Base-by-base conservation (phyloP, 2,329 filamentous ascomycete genomes). In the Raffaelea ambrosiae region DNA sequence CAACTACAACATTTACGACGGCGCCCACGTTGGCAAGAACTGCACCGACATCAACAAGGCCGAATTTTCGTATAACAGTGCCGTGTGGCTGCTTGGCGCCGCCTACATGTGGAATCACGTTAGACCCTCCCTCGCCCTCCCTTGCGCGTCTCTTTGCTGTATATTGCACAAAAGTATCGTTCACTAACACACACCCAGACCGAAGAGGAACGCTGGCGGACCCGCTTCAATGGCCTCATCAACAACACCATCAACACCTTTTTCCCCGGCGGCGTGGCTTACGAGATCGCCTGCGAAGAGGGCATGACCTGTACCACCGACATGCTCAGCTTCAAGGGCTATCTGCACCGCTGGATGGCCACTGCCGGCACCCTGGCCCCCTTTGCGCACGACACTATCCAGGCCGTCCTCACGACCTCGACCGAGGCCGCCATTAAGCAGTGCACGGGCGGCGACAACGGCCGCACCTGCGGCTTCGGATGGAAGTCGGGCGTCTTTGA, bases 1-100 rank as follows among this genome's bases (percentile, higher is more conserved):
- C 9, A 65, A 73, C 13, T 84, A 75, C 52, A 73, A 76, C 49
- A 72, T 84, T 31, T 78, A 73, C 49, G 80, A 84, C 57, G 80
- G 79, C 8, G 71, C 69, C 0, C 64, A 75, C 46, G 65, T 72
- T 23, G 61, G 57, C 11, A 61, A 66, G 3, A 73, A 79, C 57
- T 84, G 81, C 61, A 70, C 65, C 3, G 57, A 66, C 31, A 63
- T 78, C 51, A 73, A 75, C 60, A 65, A 69, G 47, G 62, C 70
- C 3, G 74, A 80, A 55, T 81, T 73, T 64, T 72, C 75, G 0
- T 77, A 79, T 58, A 77, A 74, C 53, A 68, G 71, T 21, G 77
- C 70, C 3, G 63, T 76, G 8, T 71, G 74, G 48, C 58, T 80
- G 23, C 63, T 71, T 43, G 79, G 79, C 2, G 72, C 74, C 0